Conservation (phyloP, 192 early-diverging fungal species). For the Glomus cerebriforme region DNA sequence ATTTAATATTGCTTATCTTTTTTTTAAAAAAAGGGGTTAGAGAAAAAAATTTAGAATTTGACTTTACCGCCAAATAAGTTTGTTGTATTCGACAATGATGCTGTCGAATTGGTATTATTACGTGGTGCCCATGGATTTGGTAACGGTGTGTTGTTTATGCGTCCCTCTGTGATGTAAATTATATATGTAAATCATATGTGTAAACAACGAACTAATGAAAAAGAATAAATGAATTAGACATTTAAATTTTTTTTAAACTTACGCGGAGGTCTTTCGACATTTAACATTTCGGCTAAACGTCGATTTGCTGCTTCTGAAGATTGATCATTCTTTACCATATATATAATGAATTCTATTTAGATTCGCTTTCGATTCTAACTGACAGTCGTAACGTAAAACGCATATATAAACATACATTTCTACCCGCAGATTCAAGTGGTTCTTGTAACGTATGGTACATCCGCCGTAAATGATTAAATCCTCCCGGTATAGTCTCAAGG, state of each 20-base stretch:
- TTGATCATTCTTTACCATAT: slow-evolving; percentile 43
- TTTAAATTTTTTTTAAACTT: slow-evolving; percentile 12
- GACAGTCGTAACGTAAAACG: not conserved
- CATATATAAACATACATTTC: slow-evolving; percentile 25
- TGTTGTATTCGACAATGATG: not conserved
- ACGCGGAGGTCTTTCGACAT: slow-evolving; percentile 53
- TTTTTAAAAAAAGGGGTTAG: not conserved
- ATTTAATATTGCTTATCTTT: not conserved
- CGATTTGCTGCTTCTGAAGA: slow-evolving; percentile 42
- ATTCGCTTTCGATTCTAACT: not conserved
- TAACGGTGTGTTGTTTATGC: slow-evolving; percentile 53
- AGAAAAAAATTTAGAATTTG: not conserved
- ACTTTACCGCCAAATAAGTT: slow-evolving; percentile 37
- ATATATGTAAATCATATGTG: no score
- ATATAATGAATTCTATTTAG: slow-evolving; percentile 29
- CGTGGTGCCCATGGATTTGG: slow-evolving; percentile 61
- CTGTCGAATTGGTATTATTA: slow-evolving; percentile 24
- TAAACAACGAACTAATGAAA: not conserved
- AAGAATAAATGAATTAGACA: not conserved
- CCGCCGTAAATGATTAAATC: slow-evolving; percentile 63
- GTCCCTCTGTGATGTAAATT: slow-evolving; percentile 37
- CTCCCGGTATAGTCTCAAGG: slow-evolving; percentile 65
- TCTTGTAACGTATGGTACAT: slow-evolving; percentile 61
- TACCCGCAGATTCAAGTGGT: slow-evolving; percentile 56
- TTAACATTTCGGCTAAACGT: slow-evolving; percentile 54